Evolutionary conservation across 352 stramenopile species (phyloP).

Genomic region (Phytophthora podocarpi): DNA sequence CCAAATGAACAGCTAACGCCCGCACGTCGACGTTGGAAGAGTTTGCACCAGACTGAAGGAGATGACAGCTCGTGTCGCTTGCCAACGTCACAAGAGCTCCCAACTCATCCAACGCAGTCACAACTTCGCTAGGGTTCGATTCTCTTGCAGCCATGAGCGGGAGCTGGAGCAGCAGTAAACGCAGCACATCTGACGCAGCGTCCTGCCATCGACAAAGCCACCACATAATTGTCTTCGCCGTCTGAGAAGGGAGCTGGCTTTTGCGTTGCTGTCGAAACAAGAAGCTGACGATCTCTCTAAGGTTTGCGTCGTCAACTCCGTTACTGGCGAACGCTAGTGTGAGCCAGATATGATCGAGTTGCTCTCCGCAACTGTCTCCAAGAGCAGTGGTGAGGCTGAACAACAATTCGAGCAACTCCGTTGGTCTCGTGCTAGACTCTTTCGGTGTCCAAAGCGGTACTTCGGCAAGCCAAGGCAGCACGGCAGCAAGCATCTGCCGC

Average conservation of each 20-base stretch:
- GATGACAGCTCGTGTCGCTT: constrained; percentile 30
- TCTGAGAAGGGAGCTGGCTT: constrained; percentile 36
- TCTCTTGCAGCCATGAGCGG: background rate
- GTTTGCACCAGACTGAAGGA: constrained; percentile 15
- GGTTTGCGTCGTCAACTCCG: constrained; percentile 8
- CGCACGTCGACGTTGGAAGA: constrained; percentile 12
- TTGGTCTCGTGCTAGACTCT: constrained; percentile 3
- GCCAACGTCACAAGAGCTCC: constrained; percentile 32
- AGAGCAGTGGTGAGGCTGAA: constrained; percentile 59
- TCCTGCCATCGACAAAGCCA: constrained; percentile 72
- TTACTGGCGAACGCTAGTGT: constrained; percentile 52
- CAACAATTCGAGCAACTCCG: constrained; percentile 48
- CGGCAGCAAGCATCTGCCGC: constrained; percentile 54
- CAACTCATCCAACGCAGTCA: constrained; percentile 20
- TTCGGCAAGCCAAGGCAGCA: constrained; percentile 65
- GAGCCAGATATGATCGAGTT: constrained; percentile 73
- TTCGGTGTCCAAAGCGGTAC: constrained; percentile 23
- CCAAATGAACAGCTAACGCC: constrained; percentile 31
- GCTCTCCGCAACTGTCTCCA: constrained; percentile 39
- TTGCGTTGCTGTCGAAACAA: constrained; percentile 53
- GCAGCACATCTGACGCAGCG: constrained; percentile 49
- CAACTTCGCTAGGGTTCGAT: background rate
- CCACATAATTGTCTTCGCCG: constrained; percentile 62
- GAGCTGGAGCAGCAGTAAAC: constrained; percentile 17
- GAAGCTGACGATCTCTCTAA: constrained; percentile 27